Evolutionary conservation across 139 green algal species (phyloP), one percentile per base, ranked within the genome.

Genomic region (Chlamydomonas sp.): DNA sequence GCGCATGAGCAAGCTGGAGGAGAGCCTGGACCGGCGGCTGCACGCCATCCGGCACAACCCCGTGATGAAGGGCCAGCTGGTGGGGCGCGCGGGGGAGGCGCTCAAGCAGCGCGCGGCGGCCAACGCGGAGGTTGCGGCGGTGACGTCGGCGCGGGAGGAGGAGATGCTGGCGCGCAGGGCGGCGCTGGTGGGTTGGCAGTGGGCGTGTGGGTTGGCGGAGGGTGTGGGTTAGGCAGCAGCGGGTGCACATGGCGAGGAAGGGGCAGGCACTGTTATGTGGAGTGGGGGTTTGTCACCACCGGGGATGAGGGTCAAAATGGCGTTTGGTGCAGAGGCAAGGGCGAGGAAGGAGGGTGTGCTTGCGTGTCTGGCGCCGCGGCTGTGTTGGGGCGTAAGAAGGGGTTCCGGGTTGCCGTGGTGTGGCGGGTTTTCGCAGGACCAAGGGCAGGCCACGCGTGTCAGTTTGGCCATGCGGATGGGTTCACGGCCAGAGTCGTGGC

Each of bases 1-100:
- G 82, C 82, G 82, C 61, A 87, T 87, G 82, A 87, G 68, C 62
- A 87, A 87, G 73, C 73, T 72, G 20, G 82, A 87, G 60, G 60
- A 78, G 71, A 67, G 80, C 18, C 61, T 87, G 61, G 82, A 87
- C 61, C 77, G 77, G 72, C 82, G 72, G 16, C 82, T 87, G 18
- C 77, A 73, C 72, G 82, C 82, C 5, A 73, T 87, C 72, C 71
- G 82, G 18, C 82, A 87, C 71, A 87, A 87, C 73, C 82, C 82
- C 8, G 72, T 60, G 18, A 87, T 87, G 82, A 71, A 72, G 4
- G 15, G 80, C 72, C 72, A 80, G 71, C 71, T 87, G 82, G 72
- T 80, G 71, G 68, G 82, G 64, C 72, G 82, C 14, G 82, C 82
- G n/a, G 31, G 18, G 61, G 82, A 87, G n/a, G 82, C 82, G 61